phyloP scores from a whole-genome alignment of 2,329 filamentous ascomycete genomes.

The Alternaria brassicae region DNA sequence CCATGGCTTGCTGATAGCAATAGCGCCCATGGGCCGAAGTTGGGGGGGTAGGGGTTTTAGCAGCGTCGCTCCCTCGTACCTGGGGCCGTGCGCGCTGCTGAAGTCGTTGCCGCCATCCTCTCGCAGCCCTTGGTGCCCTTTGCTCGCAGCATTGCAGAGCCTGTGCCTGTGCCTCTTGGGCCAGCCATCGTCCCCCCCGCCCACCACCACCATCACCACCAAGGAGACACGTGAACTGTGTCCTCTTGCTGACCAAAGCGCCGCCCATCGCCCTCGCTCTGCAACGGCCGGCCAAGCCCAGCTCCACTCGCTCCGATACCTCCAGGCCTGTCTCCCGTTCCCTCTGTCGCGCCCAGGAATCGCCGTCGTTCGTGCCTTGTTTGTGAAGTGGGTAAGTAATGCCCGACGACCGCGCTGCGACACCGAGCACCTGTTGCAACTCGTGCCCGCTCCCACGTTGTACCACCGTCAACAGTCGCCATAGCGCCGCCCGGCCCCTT shows the following conservation, averaged over 20 bases:
- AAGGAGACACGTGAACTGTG: conserved; percentile 5
- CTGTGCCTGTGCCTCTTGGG: conserved; percentile 18
- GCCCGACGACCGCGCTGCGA: conserved; percentile 24
- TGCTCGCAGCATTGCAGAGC: conserved; percentile 17
- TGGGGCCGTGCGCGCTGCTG: conserved; percentile 25
- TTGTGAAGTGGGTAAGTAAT: conserved; percentile 38
- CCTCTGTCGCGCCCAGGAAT: background rate
- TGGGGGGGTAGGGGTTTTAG: conserved; percentile 19
- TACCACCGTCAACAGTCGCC: conserved; percentile 46
- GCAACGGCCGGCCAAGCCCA: conserved; percentile 27
- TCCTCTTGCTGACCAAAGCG: conserved; percentile 17
- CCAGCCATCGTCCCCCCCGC: conserved; percentile 15
- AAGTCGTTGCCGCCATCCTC: conserved; percentile 28
- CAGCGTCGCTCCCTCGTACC: conserved; percentile 21
- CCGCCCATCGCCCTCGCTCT: conserved; percentile 15
- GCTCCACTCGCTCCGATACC: background rate
- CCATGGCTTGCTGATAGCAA: background rate
- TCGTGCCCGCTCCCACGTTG: conserved; percentile 43
- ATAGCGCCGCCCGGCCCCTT: conserved; percentile 37
- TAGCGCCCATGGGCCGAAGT: conserved; percentile 6
- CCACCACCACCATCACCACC: background rate
- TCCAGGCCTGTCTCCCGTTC: background rate
- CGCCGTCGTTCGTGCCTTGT: background rate
- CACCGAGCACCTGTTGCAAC: conserved; percentile 44
- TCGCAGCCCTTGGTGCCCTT: conserved; percentile 20